These are phyloP conservation scores for Sapria himalayana DNA, from an alignment of 345 rosid genomes.

Conservation along the genomic window DNA sequence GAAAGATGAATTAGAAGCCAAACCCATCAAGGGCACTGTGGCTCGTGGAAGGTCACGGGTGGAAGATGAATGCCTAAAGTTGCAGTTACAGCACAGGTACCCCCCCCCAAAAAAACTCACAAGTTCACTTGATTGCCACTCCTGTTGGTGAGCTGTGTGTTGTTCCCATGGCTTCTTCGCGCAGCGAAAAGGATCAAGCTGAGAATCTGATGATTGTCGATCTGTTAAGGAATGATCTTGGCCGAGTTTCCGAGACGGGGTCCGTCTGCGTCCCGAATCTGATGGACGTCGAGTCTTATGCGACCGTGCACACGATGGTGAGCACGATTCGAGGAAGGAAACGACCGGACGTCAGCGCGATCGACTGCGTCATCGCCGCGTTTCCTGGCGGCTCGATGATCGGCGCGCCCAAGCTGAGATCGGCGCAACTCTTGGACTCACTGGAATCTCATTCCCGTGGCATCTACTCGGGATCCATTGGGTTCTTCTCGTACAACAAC, in stretches of 20 bases:
- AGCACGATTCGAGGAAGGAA: constrained; percentile 63
- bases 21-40: constrained; percentile 82
- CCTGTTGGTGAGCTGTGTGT: neutral
- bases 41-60: constrained; percentile 60
- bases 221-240: constrained; percentile 85
- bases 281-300: constrained; percentile 90
- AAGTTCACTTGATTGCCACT: neutral
- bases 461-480: constrained; percentile 81
- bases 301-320: constrained; percentile 96
- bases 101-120: neutral
- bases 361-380: constrained; percentile 64
- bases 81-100: constrained; percentile 55
- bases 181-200: constrained; percentile 94
- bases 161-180: neutral
- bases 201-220: constrained; percentile 97
- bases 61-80: constrained; percentile 50
- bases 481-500: constrained; percentile 66
- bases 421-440: constrained; percentile 70
- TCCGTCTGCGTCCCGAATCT: constrained; percentile 86
- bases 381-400: constrained; percentile 98
- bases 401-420: constrained; percentile 89
- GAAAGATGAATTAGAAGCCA: constrained; percentile 53
- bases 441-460: constrained; percentile 67
- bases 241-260: constrained; percentile 76
- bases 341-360: constrained; percentile 31